A percentile compares a stretch with the other conserved stretches of the same genome.
Conservation (phyloP, 2,329 filamentous ascomycete genomes). For the Seiridium cupressi region DNA sequence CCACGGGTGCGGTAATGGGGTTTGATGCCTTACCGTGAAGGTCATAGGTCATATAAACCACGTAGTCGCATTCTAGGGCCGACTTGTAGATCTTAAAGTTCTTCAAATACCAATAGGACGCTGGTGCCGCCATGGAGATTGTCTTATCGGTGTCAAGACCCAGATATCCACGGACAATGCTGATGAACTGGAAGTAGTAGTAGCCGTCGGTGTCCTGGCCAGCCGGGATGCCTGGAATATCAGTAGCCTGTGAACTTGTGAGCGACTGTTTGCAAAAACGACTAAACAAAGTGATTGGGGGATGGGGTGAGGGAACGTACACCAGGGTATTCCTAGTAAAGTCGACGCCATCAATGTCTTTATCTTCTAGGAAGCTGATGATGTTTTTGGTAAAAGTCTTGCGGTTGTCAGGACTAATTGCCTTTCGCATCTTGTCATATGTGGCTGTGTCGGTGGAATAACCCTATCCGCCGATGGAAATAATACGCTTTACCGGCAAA, state of each 20-base stretch:
- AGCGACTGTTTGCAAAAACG: too few relatives aligned
- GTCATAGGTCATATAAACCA: constrained; percentile 35
- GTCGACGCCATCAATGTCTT: constrained; percentile 16
- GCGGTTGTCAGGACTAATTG: constrained; percentile 27
- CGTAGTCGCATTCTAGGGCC: constrained; percentile 23
- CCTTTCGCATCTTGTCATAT: constrained; percentile 33
- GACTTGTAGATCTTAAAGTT: constrained; percentile 23
- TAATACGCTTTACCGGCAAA: constrained; percentile 29
- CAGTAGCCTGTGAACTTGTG: constrained; percentile 16
- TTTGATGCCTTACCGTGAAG: too few relatives aligned
- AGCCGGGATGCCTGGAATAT: constrained; percentile 24
- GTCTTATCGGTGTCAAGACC: constrained; percentile 16
- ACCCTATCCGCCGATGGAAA: constrained; percentile 42
- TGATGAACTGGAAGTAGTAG: constrained; percentile 28
- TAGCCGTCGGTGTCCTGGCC: constrained; percentile 18
- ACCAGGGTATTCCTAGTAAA: constrained; percentile 11
- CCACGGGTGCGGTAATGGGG: too few relatives aligned
- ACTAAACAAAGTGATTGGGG: background rate
- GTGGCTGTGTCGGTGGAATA: constrained; percentile 33
- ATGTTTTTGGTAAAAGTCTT: constrained; percentile 26
- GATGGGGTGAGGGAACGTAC: background rate
- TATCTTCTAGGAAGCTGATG: constrained; percentile 28
- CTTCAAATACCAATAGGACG: constrained; percentile 28
- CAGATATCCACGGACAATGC: constrained; percentile 10
- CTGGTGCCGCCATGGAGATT: constrained; percentile 23